Evolutionary conservation across 192 early-diverging fungal species (phyloP).

Genomic region (Fimicolochytrium jonesii): DNA sequence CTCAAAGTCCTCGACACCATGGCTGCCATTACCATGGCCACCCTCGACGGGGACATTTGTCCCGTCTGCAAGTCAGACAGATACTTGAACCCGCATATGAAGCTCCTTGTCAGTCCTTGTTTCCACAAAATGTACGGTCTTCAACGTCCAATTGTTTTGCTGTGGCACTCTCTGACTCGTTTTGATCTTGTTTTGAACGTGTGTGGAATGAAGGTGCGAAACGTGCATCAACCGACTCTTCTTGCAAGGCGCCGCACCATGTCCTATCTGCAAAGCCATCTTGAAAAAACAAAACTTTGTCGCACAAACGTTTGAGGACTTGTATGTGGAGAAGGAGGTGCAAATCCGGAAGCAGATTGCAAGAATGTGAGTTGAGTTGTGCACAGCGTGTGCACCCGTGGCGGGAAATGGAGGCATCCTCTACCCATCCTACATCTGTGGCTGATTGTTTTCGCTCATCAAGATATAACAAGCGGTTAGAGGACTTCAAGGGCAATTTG

Average conservation of each 20-base stretch:
- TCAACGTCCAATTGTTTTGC: too few species aligned
- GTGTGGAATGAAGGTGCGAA: conserved; percentile 89
- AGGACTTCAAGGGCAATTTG: conserved; percentile 72
- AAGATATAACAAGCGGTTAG: conserved; percentile 88
- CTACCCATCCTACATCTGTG: not conserved
- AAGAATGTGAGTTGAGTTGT: conserved; percentile 14
- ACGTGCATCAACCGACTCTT: conserved; percentile 84
- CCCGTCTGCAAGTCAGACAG: conserved; percentile 77
- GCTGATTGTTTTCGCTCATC: not conserved
- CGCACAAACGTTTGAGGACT: conserved; percentile 88
- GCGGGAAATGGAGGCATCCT: not conserved
- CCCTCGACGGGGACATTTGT: conserved; percentile 33
- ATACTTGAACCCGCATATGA: conserved; percentile 83
- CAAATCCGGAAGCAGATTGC: conserved; percentile 58
- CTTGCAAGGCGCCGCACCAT: conserved; percentile 79
- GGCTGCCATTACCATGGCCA: too few species aligned
- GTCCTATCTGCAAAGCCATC: conserved; percentile 79
- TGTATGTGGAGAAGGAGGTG: conserved; percentile 92
- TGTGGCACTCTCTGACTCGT: too few species aligned
- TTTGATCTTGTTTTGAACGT: too few species aligned
- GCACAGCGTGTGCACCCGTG: not conserved
- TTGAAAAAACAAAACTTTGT: conserved; percentile 82
- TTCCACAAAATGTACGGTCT: conserved; percentile 84
- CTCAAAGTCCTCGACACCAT: too few species aligned
- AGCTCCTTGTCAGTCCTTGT: conserved; percentile 87